Evolutionary conservation across 179 eudicot genomes (phyloP).

Genomic region (Drosera spatulata): DNA sequence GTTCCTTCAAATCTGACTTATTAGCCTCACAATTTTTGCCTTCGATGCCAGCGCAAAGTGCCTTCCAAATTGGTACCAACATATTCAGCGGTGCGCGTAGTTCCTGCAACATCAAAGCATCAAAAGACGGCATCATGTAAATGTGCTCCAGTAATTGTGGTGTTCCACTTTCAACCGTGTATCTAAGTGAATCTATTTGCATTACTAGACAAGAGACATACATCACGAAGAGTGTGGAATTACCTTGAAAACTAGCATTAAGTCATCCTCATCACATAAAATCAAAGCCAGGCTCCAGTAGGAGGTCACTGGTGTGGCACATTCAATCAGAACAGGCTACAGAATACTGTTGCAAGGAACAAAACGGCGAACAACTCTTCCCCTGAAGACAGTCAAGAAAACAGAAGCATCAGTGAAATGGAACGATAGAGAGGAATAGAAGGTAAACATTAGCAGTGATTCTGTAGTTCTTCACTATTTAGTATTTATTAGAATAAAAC

Average conservation of each 20-base stretch:
- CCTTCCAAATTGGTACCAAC: slow-evolving; percentile 75
- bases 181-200: too few species aligned
- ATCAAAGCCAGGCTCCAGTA: slow-evolving; percentile 83
- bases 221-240: not conserved
- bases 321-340: slow-evolving; percentile 80
- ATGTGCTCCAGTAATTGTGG: too few species aligned
- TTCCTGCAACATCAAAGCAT: slow-evolving; percentile 28
- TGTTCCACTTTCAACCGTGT: too few species aligned
- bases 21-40: slow-evolving; percentile 5
- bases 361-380: slow-evolving; percentile 51
- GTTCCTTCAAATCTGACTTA: too few species aligned
- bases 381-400: slow-evolving; percentile 30
- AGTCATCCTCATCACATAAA: slow-evolving; percentile 57
- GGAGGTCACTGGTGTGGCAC: slow-evolving; percentile 91
- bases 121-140: too few species aligned
- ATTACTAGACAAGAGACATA: too few species aligned
- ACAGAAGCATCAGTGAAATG: not conserved
- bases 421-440: not conserved
- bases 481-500: too few species aligned
- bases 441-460: too few species aligned
- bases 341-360: slow-evolving; percentile 72
- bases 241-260: slow-evolving; percentile 75
- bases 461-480: too few species aligned
- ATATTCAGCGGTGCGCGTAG: slow-evolving; percentile 63
- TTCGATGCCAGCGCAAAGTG: slow-evolving; percentile 49